Base-by-base conservation (phyloP, 1,139 yeast genomes). In the Pneumocystis canis region DNA sequence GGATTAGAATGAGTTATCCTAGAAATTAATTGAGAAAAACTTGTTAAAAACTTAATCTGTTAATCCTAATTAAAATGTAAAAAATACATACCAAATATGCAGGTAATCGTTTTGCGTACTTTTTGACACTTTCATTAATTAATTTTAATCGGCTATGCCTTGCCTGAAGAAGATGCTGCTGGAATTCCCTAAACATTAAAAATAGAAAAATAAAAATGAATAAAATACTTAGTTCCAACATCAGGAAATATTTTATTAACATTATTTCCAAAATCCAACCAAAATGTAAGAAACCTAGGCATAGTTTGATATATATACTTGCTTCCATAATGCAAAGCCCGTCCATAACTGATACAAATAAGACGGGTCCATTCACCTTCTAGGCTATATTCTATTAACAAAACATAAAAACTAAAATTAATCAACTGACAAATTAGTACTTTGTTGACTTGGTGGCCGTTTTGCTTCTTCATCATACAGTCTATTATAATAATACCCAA, bases 261-360 rank as follows among this genome's bases (percentile, higher is more conserved):
- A 37, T 56, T 47, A 65, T 65, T 82, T 1, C 90, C 87, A 72
- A 85, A 87, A 70, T 92, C 97, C 25, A 94, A 77, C 98, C 98
- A 94, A 25, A 89, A 80, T 0, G 97, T 90, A 5, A 92, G 80
- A 32, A 89, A 81, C 71, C 89, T 89, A 0, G 98, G 98, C 30
- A 94, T 75, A 0, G 95, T 87, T 73, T 94, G 97, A 70, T 84
- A 84, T 3, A 88, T 80, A 70, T 83, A 86, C 60, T 82, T 80
- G 6, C 84, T 79, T 0, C 95, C 94, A 63, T 80, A 79, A 18
- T 82, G 82, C 61, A 90, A 79, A 0, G 96, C 85, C 39, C 81
- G 78, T 54, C 86, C 74, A 69, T 87, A 89, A 63, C 81, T 79
- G 6, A 81, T 74, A 6, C 89, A 82, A 33, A 89, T 83, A 47